Conservation (phyloP, 164 flowering plant species). For the Tetracentron sinense region DNA sequence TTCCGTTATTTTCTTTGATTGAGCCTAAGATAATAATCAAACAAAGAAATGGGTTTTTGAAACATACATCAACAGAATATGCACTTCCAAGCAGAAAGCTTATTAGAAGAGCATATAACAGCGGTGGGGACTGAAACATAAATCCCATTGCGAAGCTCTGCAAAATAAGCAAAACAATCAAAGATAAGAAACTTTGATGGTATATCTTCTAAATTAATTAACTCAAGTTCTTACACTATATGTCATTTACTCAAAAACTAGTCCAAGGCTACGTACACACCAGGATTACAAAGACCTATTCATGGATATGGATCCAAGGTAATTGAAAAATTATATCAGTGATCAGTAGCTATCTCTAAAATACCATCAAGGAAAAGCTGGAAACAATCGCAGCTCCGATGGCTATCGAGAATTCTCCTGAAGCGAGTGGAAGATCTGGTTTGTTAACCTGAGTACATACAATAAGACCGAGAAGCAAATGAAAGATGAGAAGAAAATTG, state of each 20-base stretch:
- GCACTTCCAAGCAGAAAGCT: constrained; percentile 44
- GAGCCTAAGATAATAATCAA: neutral
- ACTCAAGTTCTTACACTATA: neutral
- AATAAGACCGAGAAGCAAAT: neutral
- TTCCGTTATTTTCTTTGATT: neutral
- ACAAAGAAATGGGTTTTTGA: neutral
- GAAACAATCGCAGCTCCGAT: constrained; percentile 34
- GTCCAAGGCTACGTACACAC: neutral
- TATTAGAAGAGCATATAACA: constrained; percentile 34
- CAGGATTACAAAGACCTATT: too few species aligned
- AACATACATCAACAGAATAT: constrained; percentile 46
- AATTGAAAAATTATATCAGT: neutral
- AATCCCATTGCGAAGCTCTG: constrained; percentile 46
- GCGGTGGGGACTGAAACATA: constrained; percentile 34
- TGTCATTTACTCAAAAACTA: neutral
- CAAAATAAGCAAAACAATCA: neutral
- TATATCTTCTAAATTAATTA: constrained; percentile 2
- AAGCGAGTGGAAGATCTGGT: constrained; percentile 49
- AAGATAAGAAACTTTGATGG: constrained; percentile 10
- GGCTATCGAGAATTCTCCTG: constrained; percentile 43
- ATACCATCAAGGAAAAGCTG: constrained; percentile 31
- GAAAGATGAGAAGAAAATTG: neutral
- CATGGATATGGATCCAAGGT: neutral
- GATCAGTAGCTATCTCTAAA: neutral
- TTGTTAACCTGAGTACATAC: constrained; percentile 37